phyloP scores from a whole-genome alignment of 78 protist genomes.

The Dictyostelium brefeldianum region DNA sequence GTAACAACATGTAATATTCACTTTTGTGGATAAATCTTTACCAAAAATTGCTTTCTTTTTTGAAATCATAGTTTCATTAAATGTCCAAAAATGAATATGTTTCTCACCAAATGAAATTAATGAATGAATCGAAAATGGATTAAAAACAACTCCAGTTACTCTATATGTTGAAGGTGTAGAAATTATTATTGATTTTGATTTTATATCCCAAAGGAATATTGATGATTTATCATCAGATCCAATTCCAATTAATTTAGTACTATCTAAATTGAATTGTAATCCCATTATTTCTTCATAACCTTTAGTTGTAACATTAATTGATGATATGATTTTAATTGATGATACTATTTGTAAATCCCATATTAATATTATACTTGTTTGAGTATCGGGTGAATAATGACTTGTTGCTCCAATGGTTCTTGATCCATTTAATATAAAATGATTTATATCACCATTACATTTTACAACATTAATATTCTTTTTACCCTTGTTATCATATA shows the following conservation, averaged over 20 bases:
- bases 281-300: background rate
- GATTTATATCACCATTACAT: background rate
- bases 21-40: background rate
- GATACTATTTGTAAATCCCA: background rate
- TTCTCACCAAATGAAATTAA: background rate
- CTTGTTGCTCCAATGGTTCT: conserved; percentile 15
- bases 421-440: background rate
- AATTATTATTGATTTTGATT: background rate
- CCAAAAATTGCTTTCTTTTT: background rate
- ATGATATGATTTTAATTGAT: background rate
- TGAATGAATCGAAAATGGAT: background rate
- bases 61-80: conserved; percentile 21
- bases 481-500: background rate
- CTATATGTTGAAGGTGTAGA: background rate
- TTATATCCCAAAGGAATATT: conserved; percentile 15
- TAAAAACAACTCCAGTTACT: background rate
- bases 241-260: background rate
- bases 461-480: background rate
- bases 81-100: conserved; percentile 29
- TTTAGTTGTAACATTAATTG: background rate
- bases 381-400: background rate
- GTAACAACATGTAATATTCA: background rate
- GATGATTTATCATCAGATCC: conserved; percentile 22
- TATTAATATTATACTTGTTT: background rate
- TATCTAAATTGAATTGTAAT: background rate